phyloP scores from a whole-genome alignment of 2,329 filamentous ascomycete genomes.

The Dactylonectria estremocensis region DNA sequence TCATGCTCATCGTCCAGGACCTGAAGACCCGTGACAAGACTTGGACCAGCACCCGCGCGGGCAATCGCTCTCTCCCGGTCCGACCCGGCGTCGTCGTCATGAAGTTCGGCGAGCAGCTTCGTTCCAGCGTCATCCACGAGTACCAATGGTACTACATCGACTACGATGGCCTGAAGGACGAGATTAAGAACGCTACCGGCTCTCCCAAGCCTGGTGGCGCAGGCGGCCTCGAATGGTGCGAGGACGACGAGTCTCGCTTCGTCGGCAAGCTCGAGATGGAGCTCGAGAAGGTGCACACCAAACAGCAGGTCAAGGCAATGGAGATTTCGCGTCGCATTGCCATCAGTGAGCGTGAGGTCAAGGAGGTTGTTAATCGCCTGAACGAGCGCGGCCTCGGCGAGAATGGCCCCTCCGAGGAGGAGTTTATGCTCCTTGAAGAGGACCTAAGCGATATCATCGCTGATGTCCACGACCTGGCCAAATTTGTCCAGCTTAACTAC shows the following conservation, averaged over 20 bases:
- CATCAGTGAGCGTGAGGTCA: conserved; percentile 90
- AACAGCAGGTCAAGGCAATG: conserved; percentile 96
- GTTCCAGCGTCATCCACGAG: conserved; percentile 95
- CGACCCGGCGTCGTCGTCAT: conserved; percentile 72
- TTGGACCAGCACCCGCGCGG: conserved; percentile 57
- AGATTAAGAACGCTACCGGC: conserved; percentile 83
- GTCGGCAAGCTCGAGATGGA: conserved; percentile 90
- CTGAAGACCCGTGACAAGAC: conserved; percentile 60
- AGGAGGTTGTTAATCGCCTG: conserved; percentile 84
- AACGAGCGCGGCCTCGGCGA: conserved; percentile 73
- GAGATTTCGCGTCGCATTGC: conserved; percentile 95
- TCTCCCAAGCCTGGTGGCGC: conserved; percentile 57
- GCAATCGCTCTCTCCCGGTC: conserved; percentile 52
- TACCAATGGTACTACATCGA: conserved; percentile 99
- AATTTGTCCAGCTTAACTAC: conserved; percentile 98
- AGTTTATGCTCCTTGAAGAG: conserved; percentile 94
- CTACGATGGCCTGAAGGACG: conserved; percentile 92
- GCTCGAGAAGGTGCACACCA: conserved; percentile 97
- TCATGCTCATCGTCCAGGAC: conserved; percentile 70
- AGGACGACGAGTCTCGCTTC: conserved; percentile 92
- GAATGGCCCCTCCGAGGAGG: conserved; percentile 83
- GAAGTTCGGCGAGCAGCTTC: conserved; percentile 97
- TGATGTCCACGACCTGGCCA: conserved; percentile 97
- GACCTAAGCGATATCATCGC: conserved; percentile 98
- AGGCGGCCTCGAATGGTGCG: conserved; percentile 80